These are phyloP conservation scores for Aureobasidium zeae DNA, from an alignment of 2,329 filamentous ascomycete species.

Conservation along the genomic window DNA sequence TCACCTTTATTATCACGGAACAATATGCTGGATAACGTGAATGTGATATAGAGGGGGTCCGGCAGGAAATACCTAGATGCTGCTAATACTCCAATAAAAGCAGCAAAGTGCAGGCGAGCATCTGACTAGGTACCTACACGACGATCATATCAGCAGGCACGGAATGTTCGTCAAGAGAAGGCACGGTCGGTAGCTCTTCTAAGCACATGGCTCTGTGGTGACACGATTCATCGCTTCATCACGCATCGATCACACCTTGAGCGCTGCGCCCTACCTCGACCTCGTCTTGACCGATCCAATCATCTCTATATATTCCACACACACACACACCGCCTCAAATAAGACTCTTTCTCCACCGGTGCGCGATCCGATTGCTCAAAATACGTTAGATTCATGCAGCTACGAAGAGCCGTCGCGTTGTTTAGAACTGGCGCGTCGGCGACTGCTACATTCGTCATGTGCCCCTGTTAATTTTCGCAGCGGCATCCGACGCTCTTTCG, in stretches of 20 bases:
- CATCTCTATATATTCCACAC: too few species aligned
- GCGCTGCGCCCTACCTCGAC: constrained; percentile 11
- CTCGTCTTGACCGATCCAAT: constrained; percentile 13
- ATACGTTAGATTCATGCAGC: constrained; percentile 3
- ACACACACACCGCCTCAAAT: constrained; percentile 7
- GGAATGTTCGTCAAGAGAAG: neutral
- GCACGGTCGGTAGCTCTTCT: constrained; percentile 8
- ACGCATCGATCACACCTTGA: constrained; percentile 15
- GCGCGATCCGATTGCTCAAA: neutral
- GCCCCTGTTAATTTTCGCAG: neutral
- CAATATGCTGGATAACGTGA: constrained; percentile 7
- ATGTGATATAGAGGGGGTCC: neutral
- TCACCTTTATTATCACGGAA: constrained; percentile 15
- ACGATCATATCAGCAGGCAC: constrained; percentile 12
- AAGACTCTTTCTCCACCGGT: constrained; percentile 1
- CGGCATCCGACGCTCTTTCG: neutral
- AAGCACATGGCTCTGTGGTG: constrained; percentile 15
- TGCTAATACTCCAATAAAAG: constrained; percentile 3
- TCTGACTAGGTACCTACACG: neutral
- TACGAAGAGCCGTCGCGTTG: constrained; percentile 12
- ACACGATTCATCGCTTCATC: constrained; percentile 13
- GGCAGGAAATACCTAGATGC: constrained; percentile 1
- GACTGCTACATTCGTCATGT: constrained; percentile 13
- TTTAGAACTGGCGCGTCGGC: constrained; percentile 8
- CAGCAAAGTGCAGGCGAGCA: neutral